These are phyloP conservation scores for Penstemon davidsonii DNA, from an alignment of 257 asterid species.

Conservation along the genomic window DNA sequence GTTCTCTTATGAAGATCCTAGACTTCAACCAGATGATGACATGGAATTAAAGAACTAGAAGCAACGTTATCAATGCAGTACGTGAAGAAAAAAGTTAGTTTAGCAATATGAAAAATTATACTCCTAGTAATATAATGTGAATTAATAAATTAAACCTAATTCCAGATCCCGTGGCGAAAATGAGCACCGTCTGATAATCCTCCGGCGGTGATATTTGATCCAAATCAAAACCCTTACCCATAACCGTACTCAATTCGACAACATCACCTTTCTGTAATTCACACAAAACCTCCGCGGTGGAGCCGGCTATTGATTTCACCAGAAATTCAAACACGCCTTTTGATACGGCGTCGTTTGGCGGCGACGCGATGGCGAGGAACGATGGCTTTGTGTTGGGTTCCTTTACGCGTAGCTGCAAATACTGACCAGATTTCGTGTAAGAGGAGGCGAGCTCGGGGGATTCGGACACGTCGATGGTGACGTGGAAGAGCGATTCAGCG, in stretches of 20 bases:
- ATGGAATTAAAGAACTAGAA: conserved; percentile 15
- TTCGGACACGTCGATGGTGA: conserved; percentile 76
- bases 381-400: conserved; percentile 51
- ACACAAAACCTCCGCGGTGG: conserved; percentile 85
- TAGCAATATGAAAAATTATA: no score
- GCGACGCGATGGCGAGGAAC: conserved; percentile 74
- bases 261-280: conserved; percentile 71
- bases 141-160: conserved; percentile 53
- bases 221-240: conserved; percentile 82
- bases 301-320: conserved; percentile 72
- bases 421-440: conserved; percentile 70
- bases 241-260: conserved; percentile 75
- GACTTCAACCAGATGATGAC: neutral
- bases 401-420: conserved; percentile 68
- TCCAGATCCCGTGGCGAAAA: conserved; percentile 98
- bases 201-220: conserved; percentile 70
- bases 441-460: conserved; percentile 71
- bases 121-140: neutral
- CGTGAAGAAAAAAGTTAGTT: no score
- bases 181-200: conserved; percentile 60
- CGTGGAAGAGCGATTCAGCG: conserved; percentile 64
- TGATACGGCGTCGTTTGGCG: conserved; percentile 64
- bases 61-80: neutral
- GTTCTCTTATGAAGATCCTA: neutral
- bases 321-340: conserved; percentile 80